These are phyloP conservation scores for Kodamaea sagamina DNA, from an alignment of 805 yeast species.

Conservation along the genomic window DNA sequence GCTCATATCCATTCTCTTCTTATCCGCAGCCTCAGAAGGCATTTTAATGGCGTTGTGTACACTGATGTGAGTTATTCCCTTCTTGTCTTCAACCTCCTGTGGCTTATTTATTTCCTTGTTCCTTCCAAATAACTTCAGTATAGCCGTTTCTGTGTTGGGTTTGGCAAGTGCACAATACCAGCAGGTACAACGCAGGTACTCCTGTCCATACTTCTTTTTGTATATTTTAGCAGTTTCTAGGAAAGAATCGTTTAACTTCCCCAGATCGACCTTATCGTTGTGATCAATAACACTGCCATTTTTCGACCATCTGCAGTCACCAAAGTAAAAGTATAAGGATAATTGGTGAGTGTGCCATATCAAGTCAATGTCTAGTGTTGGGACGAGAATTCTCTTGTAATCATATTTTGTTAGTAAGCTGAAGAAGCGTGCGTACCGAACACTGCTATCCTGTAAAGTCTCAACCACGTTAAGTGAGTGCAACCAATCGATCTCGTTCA, in stretches of 20 bases:
- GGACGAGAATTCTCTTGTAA: conserved; percentile 18
- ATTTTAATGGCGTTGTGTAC: conserved; percentile 7
- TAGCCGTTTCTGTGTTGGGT: neutral
- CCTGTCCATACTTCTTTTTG: conserved; percentile 11
- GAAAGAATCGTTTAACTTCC: conserved; percentile 9
- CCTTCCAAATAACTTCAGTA: no score
- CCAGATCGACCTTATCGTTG: conserved; percentile 11
- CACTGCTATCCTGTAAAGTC: conserved; percentile 17
- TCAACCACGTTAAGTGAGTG: conserved; percentile 15
- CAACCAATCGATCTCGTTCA: conserved; percentile 24
- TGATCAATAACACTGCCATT: conserved; percentile 15
- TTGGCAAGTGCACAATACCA: conserved; percentile 13
- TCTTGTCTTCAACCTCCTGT: no score
- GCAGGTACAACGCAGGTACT: conserved; percentile 17
- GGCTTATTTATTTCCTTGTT: no score
- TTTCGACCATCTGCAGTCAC: conserved; percentile 18
- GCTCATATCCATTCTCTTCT: neutral
- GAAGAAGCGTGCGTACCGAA: conserved; percentile 23
- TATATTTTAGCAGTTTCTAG: conserved; percentile 15
- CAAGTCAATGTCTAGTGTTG: conserved; percentile 31
- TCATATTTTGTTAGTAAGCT: conserved; percentile 6
- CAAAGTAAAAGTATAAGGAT: conserved; percentile 17
- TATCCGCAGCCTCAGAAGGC: neutral
- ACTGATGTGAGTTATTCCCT: conserved; percentile 10
- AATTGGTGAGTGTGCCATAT: conserved; percentile 34